phyloP scores from a whole-genome alignment of 208 protist genomes.

The Herpetomonas samuelpessoai region DNA sequence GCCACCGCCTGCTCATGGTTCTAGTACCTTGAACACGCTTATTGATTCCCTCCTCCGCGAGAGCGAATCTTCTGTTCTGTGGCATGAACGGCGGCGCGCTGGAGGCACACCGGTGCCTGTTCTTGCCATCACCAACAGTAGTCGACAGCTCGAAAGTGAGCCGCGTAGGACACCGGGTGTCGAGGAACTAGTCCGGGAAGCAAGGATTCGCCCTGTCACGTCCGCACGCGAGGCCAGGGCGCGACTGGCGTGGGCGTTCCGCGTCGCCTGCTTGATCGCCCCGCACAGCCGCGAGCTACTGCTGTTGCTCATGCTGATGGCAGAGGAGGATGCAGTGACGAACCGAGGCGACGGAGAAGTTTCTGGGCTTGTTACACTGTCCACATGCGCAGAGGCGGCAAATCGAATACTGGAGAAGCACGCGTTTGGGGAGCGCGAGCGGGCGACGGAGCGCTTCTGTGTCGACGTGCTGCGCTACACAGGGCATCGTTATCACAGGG shows the following conservation, averaged over 20 bases:
- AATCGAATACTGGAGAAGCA: conserved; percentile 59
- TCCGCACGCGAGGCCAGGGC: too few species aligned
- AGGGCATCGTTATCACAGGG: not conserved
- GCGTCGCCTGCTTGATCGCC: conserved; percentile 42
- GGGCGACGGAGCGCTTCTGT: conserved; percentile 35
- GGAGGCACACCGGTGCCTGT: too few species aligned
- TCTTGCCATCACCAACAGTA: too few species aligned
- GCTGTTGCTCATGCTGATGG: conserved; percentile 33
- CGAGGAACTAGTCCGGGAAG: too few species aligned
- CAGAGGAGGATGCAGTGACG: conserved; percentile 20
- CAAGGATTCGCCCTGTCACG: too few species aligned
- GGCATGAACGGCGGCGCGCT: conserved; percentile 1
- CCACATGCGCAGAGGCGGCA: conserved; percentile 48
- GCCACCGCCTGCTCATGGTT: too few species aligned
- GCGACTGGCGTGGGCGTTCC: conserved; percentile 23
- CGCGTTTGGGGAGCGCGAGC: conserved; percentile 17
- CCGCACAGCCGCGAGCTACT: conserved; percentile 54
- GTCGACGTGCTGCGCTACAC: conserved; percentile 14
- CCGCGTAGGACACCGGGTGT: too few species aligned
- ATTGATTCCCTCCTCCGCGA: not conserved
- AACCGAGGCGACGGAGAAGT: not conserved
- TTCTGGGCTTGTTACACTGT: conserved; percentile 3
- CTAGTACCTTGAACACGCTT: not conserved
- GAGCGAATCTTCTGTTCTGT: not conserved
- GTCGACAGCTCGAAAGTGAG: too few species aligned